Conservation (phyloP, 768 basidiomycete species). For the Panaeolus papilionaceus region DNA sequence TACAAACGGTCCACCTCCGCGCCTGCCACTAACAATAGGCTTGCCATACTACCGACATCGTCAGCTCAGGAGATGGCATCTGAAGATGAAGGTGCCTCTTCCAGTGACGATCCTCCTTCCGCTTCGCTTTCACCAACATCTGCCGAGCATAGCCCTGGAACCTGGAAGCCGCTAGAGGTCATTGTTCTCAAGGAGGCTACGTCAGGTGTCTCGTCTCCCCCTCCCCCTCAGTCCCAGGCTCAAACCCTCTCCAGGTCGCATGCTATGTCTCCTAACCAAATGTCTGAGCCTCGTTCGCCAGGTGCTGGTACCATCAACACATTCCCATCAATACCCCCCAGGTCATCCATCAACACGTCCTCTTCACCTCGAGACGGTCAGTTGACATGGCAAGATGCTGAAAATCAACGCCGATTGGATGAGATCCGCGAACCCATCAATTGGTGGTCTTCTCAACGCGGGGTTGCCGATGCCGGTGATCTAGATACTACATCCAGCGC, state of each 20-base stretch:
- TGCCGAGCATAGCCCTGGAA: conserved; percentile 24
- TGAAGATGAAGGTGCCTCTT: conserved; percentile 4
- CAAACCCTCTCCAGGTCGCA: not conserved
- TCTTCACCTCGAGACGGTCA: conserved; percentile 23
- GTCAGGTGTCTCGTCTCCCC: not conserved
- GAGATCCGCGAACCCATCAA: conserved; percentile 27
- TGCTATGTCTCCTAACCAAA: not conserved
- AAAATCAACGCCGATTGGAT: conserved; percentile 27
- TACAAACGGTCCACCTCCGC: conserved; percentile 67
- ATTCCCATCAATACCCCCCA: conserved; percentile 24
- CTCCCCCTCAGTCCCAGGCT: not conserved
- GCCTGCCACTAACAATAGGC: conserved; percentile 24
- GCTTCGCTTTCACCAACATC: conserved; percentile 26
- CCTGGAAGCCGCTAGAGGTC: conserved; percentile 25
- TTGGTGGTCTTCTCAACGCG: conserved; percentile 29
- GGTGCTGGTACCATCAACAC: not conserved
- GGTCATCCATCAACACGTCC: conserved; percentile 18
- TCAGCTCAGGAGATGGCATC: conserved; percentile 16
- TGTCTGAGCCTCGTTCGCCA: not conserved
- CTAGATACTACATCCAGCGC: not conserved
- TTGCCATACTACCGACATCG: conserved; percentile 15
- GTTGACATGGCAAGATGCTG: conserved; percentile 31
- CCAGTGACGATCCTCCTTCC: conserved; percentile 20
- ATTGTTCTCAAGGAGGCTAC: conserved; percentile 24
- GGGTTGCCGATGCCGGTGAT: conserved; percentile 16